These are phyloP conservation scores for Punctularia strigosozonata DNA, from an alignment of 768 basidiomycete genomes.

Conservation along the genomic window DNA sequence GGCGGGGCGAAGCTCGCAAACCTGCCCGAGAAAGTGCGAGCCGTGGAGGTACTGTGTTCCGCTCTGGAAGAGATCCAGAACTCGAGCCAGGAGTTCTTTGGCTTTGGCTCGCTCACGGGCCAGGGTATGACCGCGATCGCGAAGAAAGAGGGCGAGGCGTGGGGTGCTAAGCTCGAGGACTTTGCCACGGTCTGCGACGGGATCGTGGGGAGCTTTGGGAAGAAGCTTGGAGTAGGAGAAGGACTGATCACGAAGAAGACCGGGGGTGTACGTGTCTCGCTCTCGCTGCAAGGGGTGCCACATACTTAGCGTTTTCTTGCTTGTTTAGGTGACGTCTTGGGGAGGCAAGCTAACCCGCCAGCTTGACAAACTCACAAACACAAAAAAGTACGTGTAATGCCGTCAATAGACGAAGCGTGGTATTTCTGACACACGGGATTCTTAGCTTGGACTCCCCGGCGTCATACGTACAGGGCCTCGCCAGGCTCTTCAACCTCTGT, in stretches of 20 bases:
- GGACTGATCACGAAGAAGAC: constrained; percentile 78
- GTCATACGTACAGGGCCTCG: constrained; percentile 67
- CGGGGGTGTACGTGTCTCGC: constrained; percentile 31
- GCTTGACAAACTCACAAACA: constrained; percentile 77
- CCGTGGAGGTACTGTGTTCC: constrained; percentile 66
- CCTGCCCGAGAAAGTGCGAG: constrained; percentile 75
- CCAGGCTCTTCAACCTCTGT: constrained; percentile 57
- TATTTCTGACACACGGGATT: not conserved
- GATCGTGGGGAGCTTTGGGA: constrained; percentile 71
- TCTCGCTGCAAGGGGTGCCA: not conserved
- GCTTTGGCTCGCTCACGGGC: constrained; percentile 68
- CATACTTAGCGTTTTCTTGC: not conserved
- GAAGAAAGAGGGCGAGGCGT: constrained; percentile 66
- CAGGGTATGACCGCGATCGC: constrained; percentile 62
- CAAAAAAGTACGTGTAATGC: constrained; percentile 59
- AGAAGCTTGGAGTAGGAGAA: constrained; percentile 83
- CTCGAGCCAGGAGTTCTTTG: constrained; percentile 63
- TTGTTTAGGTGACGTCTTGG: constrained; percentile 44
- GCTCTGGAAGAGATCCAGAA: constrained; percentile 71
- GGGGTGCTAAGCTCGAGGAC: constrained; percentile 70
- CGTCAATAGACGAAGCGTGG: not conserved
- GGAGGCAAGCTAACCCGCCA: constrained; percentile 61
- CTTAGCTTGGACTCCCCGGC: constrained; percentile 79
- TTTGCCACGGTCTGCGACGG: constrained; percentile 71
- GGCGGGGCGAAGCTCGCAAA: constrained; percentile 79